Base-by-base conservation (phyloP, 2,329 filamentous ascomycete species). In the Bisporella sp. region DNA sequence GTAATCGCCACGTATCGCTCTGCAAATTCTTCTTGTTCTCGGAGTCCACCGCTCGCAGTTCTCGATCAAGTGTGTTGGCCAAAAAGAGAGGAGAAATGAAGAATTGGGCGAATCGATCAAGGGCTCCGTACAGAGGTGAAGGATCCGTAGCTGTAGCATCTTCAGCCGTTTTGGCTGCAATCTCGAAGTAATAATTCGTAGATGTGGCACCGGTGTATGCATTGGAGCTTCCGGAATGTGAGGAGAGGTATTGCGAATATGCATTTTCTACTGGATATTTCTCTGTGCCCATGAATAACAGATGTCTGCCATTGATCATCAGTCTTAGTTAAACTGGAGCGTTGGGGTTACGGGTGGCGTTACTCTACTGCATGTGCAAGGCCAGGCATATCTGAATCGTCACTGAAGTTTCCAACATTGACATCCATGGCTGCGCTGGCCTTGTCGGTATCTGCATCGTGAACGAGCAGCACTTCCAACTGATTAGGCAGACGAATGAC, bases 181-280 rank as follows among this genome's bases (percentile, higher is more conserved):
- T 84, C 64, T 99, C 93, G 66, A 99, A 99, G 71, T 88, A 97
- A 73, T 95, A 99, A 71, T 97, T 97, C 56, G 93, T 99, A 47
- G 92, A 95, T 1, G 89, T 96, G 5, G 88, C 77, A 12, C 87
- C 90, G 1, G 93, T 99, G 68, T 95, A 97, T 49, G 93, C 93
- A 68, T 99, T 99, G 31, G 91, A 96, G 64, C 85, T 83, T 49
- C 93, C 93, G 7, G 90, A 95, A 67, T 96, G 86, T 53, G 88
- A 79, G 47, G 90, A 87, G 48, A 99, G 80, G 67, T 95, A 99
- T 66, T 92, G 85, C 63, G 89, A 89, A 74, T 99, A 99, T 57
- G 87, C 92, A 68, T 99, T 97, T 71, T 96, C 92, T 66, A 85
- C 81, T 1, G 93, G 93, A 64, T 93, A 99, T 80, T 97, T 99